These are phyloP conservation scores for Styphnolobium japonicum DNA, from an alignment of 306 rosid species.

Conservation along the genomic window DNA sequence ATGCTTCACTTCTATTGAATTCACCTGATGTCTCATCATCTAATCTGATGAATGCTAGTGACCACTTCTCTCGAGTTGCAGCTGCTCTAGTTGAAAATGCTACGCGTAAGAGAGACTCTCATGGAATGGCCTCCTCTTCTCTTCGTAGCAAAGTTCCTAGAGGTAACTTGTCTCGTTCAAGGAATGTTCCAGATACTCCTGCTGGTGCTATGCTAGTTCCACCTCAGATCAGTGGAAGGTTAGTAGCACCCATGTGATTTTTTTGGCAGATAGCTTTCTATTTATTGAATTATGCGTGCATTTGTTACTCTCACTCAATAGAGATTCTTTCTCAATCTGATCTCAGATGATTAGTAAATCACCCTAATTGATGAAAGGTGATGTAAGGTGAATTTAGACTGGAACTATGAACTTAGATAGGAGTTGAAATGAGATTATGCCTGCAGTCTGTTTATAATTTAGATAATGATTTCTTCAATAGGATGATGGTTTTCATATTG, in stretches of 20 bases:
- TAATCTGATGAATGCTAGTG: conserved; percentile 38
- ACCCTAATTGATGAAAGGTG: not conserved
- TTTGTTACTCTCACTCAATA: no score
- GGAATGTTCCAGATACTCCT: conserved; percentile 77
- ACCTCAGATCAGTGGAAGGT: conserved; percentile 97
- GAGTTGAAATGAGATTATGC: not conserved
- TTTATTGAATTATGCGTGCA: not conserved
- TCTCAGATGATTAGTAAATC: conserved; percentile 9
- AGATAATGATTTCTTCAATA: not conserved
- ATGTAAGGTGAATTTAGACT: not conserved
- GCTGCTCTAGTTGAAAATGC: conserved; percentile 76
- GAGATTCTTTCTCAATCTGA: no score
- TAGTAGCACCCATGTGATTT: no score
- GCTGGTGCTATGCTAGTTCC: conserved; percentile 60
- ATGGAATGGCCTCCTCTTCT: conserved; percentile 41
- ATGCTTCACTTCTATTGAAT: conserved; percentile 80
- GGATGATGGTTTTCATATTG: not conserved
- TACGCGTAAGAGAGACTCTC: conserved; percentile 74
- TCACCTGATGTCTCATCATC: conserved; percentile 55
- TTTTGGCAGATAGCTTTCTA: not conserved
- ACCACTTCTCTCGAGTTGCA: conserved; percentile 76
- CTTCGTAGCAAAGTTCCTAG: conserved; percentile 68
- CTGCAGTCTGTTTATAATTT: not conserved
- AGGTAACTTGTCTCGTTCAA: conserved; percentile 63
- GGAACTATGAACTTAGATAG: not conserved